Conservation (phyloP, 768 basidiomycete genomes). For the Phanerochaete sordida region DNA sequence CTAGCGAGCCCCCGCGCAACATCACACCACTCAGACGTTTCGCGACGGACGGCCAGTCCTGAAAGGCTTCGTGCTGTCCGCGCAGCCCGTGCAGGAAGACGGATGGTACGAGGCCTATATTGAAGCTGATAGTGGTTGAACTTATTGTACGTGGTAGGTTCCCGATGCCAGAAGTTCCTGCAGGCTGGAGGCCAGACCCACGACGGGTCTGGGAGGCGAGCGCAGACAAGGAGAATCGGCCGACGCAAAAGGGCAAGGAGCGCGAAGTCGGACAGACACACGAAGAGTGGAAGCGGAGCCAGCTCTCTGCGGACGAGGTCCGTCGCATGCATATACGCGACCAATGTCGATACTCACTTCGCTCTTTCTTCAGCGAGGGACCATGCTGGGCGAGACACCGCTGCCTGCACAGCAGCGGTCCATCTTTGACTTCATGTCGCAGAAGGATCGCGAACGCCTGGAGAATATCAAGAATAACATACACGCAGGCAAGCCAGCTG, state of each 20-base stretch:
- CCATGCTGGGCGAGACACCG: constrained; percentile 77
- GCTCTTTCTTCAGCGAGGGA: constrained; percentile 58
- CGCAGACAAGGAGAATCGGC: constrained; percentile 31
- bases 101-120: constrained; percentile 43
- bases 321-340: constrained; percentile 18
- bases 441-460: constrained; percentile 86
- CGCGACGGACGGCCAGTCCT: constrained; percentile 73
- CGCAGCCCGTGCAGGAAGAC: constrained; percentile 66
- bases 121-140: constrained; percentile 2
- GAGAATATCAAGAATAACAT: constrained; percentile 42
- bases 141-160: constrained; percentile 50
- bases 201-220: constrained; percentile 63
- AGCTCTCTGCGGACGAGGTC: constrained; percentile 70
- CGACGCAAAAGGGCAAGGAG: constrained; percentile 37
- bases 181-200: constrained; percentile 85
- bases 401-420: constrained; percentile 70
- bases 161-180: constrained; percentile 75
- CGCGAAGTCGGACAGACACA: constrained; percentile 36
- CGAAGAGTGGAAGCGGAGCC: constrained; percentile 52
- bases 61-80: constrained; percentile 70
- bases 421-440: constrained; percentile 91
- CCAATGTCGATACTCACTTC: neutral
- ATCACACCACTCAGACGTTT: constrained; percentile 41
- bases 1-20: constrained; percentile 16
- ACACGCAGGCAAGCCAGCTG: constrained; percentile 21